These are phyloP conservation scores for Neurospora sp. DNA, from an alignment of 2,329 filamentous ascomycete species.

Conservation along the genomic window DNA sequence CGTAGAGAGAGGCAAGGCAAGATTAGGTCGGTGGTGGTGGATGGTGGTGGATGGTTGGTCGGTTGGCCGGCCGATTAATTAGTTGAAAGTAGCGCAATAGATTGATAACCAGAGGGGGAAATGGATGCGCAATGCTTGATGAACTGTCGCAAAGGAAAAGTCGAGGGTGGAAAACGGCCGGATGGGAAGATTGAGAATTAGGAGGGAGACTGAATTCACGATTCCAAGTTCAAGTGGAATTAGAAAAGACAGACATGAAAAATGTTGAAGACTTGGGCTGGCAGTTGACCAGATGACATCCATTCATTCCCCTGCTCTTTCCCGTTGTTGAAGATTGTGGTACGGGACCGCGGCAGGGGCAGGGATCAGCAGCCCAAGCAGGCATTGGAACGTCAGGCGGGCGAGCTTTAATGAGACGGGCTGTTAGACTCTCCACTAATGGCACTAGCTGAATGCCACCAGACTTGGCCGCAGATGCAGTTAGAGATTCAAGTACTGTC, in stretches of 20 bases:
- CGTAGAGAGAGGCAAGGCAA: not conserved
- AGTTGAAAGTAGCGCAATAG: not conserved
- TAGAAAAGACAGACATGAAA: not conserved
- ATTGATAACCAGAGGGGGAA: not conserved
- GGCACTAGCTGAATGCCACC: not conserved
- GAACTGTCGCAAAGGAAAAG: not conserved
- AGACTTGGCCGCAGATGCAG: not conserved
- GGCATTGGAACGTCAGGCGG: not conserved
- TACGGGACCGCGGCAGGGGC: not conserved
- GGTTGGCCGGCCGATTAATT: not conserved
- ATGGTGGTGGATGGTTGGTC: not conserved
- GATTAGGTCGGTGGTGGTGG: not conserved
- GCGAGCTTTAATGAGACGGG: not conserved
- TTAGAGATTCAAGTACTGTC: not conserved
- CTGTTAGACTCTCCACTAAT: not conserved
- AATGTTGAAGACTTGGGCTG: not conserved
- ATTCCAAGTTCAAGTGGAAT: not conserved
- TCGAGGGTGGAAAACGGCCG: not conserved
- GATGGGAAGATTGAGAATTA: not conserved
- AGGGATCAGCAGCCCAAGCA: not conserved
- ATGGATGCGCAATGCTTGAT: not conserved
- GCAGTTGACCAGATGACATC: not conserved
- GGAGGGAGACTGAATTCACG: not conserved
- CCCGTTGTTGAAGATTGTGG: not conserved
- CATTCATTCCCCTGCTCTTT: not conserved